Conservation (phyloP, 2,329 filamentous ascomycete species). For the Cercospora sesami region DNA sequence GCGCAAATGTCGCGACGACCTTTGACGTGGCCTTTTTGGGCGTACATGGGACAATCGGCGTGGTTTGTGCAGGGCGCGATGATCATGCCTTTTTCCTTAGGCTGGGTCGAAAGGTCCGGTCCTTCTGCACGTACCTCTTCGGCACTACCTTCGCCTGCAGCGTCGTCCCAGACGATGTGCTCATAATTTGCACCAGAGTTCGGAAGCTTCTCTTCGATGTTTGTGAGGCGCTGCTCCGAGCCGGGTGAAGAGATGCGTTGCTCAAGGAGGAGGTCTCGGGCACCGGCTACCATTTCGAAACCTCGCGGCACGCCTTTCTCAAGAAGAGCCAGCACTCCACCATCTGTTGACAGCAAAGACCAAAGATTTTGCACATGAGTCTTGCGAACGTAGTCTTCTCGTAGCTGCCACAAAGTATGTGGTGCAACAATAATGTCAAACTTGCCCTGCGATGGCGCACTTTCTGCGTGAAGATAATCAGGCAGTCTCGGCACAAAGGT, state of each 20-base stretch:
- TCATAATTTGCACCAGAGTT: constrained; percentile 30
- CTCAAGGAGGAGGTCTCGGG: constrained; percentile 74
- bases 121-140: background rate
- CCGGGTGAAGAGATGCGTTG: constrained; percentile 68
- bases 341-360: constrained; percentile 78
- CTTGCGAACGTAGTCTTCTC: constrained; percentile 74
- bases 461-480: constrained; percentile 68
- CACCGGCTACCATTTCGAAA: constrained; percentile 87
- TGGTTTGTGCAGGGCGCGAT: constrained; percentile 80
- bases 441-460: constrained; percentile 58
- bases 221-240: constrained; percentile 12
- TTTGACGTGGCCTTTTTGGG: constrained; percentile 62
- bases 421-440: constrained; percentile 87
- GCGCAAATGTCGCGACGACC: constrained; percentile 89
- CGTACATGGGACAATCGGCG: constrained; percentile 82
- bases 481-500: constrained; percentile 91
- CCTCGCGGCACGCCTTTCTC: constrained; percentile 91
- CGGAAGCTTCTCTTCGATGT: constrained; percentile 34
- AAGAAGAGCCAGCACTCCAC: constrained; percentile 80
- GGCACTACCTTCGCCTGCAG: background rate
- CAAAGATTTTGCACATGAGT: constrained; percentile 84
- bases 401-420: constrained; percentile 74
- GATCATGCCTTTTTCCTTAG: constrained; percentile 63
- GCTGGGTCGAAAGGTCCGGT: constrained; percentile 20
- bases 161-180: constrained; percentile 26